phyloP scores from a whole-genome alignment of 2,329 filamentous ascomycete genomes.

The Ciborinia camelliae region DNA sequence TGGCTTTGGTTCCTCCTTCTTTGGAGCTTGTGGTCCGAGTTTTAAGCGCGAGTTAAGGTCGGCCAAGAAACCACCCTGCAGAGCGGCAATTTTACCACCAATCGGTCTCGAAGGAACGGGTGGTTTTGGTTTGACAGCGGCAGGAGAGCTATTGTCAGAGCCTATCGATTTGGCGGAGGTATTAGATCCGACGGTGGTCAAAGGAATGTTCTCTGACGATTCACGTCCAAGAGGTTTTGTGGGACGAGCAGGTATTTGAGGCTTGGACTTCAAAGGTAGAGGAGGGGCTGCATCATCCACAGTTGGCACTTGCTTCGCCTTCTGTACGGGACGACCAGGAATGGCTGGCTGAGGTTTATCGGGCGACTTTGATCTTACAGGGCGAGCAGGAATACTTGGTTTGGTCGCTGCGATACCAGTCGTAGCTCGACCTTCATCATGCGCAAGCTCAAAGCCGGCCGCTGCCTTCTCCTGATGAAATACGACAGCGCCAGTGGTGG shows the following conservation, averaged over 20 bases:
- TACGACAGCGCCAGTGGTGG: conserved; percentile 33
- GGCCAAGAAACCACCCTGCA: conserved; percentile 89
- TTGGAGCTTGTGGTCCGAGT: conserved; percentile 76
- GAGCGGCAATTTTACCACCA: conserved; percentile 82
- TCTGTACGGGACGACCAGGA: conserved; percentile 32
- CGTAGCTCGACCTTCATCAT: conserved; percentile 30
- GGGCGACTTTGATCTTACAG: conserved; percentile 40
- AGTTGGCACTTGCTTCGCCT: conserved; percentile 16
- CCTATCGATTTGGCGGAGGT: conserved; percentile 37
- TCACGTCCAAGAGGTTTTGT: conserved; percentile 51
- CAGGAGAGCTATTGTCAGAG: conserved; percentile 43
- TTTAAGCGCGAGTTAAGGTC: conserved; percentile 88
- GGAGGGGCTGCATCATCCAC: conserved; percentile 27
- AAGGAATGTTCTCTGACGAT: conserved; percentile 36
- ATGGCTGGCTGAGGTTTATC: conserved; percentile 35
- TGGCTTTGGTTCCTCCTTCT: conserved; percentile 64
- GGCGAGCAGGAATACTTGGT: conserved; percentile 59
- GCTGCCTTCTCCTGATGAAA: conserved; percentile 34
- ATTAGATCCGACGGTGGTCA: conserved; percentile 30
- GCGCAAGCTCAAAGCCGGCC: conserved; percentile 24
- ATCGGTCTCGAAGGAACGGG: conserved; percentile 73
- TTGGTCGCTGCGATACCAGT: conserved; percentile 46
- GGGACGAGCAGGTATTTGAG: conserved; percentile 59
- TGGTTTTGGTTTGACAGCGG: conserved; percentile 70
- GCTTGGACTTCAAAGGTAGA: conserved; percentile 55